A percentile compares a stretch with the other conserved stretches of the same genome.
Evolutionary conservation across 2,329 filamentous ascomycete species (phyloP).

Genomic region (Cladosporium sp.): DNA sequence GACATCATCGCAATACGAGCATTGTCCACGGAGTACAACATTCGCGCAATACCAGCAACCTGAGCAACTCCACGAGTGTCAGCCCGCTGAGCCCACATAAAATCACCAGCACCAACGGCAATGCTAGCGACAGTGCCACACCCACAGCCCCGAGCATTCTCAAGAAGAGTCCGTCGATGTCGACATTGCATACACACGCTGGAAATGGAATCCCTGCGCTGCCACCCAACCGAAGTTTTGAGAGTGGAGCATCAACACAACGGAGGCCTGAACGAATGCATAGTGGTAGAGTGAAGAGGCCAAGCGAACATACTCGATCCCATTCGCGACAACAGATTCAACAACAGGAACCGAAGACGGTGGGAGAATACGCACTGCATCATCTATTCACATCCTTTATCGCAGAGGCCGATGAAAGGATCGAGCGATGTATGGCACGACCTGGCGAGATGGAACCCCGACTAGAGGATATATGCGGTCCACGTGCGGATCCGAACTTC

Average conservation of each 20-base stretch:
- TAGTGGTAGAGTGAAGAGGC: conserved; percentile 60
- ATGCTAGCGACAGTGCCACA: conserved; percentile 9
- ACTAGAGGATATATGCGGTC: conserved; percentile 86
- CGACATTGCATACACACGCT: conserved; percentile 23
- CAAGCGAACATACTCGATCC: conserved; percentile 71
- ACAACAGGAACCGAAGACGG: conserved; percentile 76
- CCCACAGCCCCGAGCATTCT: conserved; percentile 10
- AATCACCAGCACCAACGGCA: conserved; percentile 22
- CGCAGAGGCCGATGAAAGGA: conserved; percentile 91
- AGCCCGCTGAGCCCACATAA: conserved; percentile 73
- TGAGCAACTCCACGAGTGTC: conserved; percentile 66
- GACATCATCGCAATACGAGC: conserved; percentile 91
- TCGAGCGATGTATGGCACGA: conserved; percentile 78
- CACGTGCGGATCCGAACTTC: conserved; percentile 79
- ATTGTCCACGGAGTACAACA: conserved; percentile 97
- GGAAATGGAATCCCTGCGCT: conserved; percentile 18
- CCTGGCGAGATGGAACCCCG: conserved; percentile 75
- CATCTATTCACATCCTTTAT: conserved; percentile 97
- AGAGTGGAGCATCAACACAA: conserved; percentile 17
- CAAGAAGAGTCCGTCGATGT: conserved; percentile 31
- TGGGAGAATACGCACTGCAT: conserved; percentile 96
- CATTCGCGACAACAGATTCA: conserved; percentile 56
- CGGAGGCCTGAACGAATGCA: conserved; percentile 42
- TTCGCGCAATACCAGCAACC: conserved; percentile 78
- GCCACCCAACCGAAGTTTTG: conserved; percentile 25